Percentiles rank a stretch among this genome's conserved stretches.
Evolutionary conservation across 2,329 filamentous ascomycete genomes (phyloP).

Genomic region (Ramichloridium luteum): DNA sequence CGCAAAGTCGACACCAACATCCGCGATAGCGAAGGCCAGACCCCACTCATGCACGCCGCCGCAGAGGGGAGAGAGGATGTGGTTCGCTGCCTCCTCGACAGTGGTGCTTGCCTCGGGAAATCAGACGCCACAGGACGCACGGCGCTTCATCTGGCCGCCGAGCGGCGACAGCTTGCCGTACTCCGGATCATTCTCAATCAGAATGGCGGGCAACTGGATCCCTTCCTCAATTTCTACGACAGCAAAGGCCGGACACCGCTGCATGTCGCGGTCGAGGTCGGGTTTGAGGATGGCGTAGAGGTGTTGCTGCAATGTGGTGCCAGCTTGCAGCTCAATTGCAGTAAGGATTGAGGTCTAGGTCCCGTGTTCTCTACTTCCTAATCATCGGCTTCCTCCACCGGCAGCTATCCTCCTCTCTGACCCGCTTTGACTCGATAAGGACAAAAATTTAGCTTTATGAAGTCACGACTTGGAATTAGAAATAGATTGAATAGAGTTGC

Average conservation of each 20-base stretch:
- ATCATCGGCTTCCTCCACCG: not conserved
- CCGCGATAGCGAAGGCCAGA: conserved; percentile 2
- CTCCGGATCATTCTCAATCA: conserved; percentile 1
- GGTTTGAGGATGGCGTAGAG: conserved; percentile 2
- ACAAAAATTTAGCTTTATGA: not conserved
- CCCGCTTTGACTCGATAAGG: conserved; percentile 1
- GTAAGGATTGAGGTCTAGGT: not conserved
- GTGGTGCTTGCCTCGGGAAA: conserved; percentile 1
- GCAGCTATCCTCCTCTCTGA: conserved; percentile 1
- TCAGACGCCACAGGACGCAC: conserved; percentile 2
- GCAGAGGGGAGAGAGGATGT: conserved; percentile 2
- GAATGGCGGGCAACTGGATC: conserved; percentile 1
- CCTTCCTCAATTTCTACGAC: conserved; percentile 3
- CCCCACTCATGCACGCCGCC: conserved; percentile 2
- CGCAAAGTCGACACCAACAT: conserved; percentile 1
- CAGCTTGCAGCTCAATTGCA: conserved; percentile 1
- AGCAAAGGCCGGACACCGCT: conserved; percentile 2
- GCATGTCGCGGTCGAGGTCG: conserved; percentile 1
- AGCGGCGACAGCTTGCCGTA: conserved; percentile 1
- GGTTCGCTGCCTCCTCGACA: conserved; percentile 1
- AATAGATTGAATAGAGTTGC: conserved; percentile 1
- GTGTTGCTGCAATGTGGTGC: conserved; percentile 1
- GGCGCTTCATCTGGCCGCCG: conserved; percentile 1
- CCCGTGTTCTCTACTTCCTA: not conserved
- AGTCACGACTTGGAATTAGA: not conserved